A percentile compares a stretch with the other conserved stretches of the same genome.
Evolutionary conservation across 495 filamentous ascomycete genomes (phyloP).

Genomic region (Hyaloscypha finlandica): DNA sequence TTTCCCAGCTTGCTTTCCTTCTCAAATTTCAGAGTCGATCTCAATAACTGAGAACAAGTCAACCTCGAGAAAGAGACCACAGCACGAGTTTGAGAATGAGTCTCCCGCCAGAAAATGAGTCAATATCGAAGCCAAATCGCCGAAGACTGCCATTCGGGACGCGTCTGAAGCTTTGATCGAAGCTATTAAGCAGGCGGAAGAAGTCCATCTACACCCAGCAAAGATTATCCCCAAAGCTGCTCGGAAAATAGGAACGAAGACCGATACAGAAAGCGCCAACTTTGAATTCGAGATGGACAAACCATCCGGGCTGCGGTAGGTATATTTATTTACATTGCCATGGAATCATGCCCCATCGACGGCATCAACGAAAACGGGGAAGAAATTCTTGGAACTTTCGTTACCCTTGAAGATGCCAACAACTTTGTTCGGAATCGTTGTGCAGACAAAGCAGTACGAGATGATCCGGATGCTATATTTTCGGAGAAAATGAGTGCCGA

Average conservation of each 20-base stretch:
- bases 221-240: neutral
- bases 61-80: neutral
- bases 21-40: too few relatives aligned
- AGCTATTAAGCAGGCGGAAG: conserved; percentile 4
- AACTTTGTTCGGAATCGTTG: neutral
- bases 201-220: neutral
- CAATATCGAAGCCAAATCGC: neutral
- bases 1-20: neutral
- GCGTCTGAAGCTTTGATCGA: conserved; percentile 7
- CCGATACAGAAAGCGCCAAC: neutral
- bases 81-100: neutral
- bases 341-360: neutral
- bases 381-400: neutral
- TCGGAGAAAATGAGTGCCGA: neutral
- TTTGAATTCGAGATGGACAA: neutral
- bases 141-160: conserved; percentile 4
- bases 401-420: neutral
- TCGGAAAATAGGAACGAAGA: neutral
- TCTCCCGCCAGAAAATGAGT: neutral
- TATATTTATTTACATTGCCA: neutral
- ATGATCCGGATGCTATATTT: neutral
- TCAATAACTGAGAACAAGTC: neutral
- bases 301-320: neutral
- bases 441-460: neutral
- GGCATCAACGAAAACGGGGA: neutral